Base-by-base conservation (phyloP, 1,284 basidiomycete species). In the Dichomitus squalens region DNA sequence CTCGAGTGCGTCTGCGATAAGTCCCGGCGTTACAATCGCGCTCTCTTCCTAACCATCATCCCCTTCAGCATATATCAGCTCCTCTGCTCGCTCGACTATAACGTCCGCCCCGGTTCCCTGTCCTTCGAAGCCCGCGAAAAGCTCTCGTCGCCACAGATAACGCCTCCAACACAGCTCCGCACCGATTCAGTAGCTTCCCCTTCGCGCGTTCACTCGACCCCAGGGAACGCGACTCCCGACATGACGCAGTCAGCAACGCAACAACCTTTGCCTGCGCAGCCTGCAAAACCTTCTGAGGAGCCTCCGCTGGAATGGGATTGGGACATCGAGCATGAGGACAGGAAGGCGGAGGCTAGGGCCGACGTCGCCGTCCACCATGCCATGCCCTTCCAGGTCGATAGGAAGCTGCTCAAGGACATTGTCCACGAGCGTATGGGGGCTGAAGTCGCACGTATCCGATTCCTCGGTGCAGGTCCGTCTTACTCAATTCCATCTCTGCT, bases 331-430 rank as follows among this genome's bases (percentile, higher is more conserved):
- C 85, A 86, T 56, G 80, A 74, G 31, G 88, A 90, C 69, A 75
- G 88, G 48, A 79, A 74, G 62, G 77, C 72, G 35, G 88, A 90
- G 72, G 77, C 79, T 1, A 80, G 78, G 64, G 82, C 80, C 3
- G 88, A 90, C 60, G 79, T 79, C 14, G 78, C 79, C 2, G 59
- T 83, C 20, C 85, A 89, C 64, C 81, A 79, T 38, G 75, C 79
- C 8, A 79, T 77, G 16, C 86, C 86, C 14, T 90, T 92, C 65
- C 82, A 84, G 52, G 85, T 92, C 23, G 90, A 92, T 71, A 73
- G 90, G 49, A 79, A 79, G 53, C 76, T 90, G 18, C 75, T 92
- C 59, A 88, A 84, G 68, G 88, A 90, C 63, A 84, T 92, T 49
- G 84, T 93, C 9, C 77, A 82, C 51, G 88, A 91, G 67, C 87